Base-by-base conservation (phyloP, 768 basidiomycete genomes). In the Xerocomellus amylosporus region DNA sequence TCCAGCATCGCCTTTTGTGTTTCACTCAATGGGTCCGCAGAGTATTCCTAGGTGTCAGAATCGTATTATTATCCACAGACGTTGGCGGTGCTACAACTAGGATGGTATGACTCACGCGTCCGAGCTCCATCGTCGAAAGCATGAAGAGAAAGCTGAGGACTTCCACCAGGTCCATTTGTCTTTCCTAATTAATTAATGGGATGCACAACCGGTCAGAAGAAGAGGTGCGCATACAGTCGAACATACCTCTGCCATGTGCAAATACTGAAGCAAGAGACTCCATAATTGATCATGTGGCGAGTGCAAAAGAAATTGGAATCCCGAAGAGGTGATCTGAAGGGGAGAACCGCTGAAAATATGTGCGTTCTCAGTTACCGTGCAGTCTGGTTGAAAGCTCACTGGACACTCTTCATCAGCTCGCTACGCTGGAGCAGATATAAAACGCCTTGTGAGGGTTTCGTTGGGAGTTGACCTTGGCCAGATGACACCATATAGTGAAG, bases 401-500 rank as follows among this genome's bases (percentile, higher is more conserved):
- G 80, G 47, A 79, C 73, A 40, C 71, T 82, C 10, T 80, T 77
- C 97, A 98, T 98, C 53, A 99, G 77, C 17, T 88, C 89, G 67
- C 92, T 93, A 38, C 86, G 77, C 63, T 90, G 79, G 2, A 99
- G 77, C 8, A 98, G 79, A 64, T 84, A 88, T 9, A 96, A 75
- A 14, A 98, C 94, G 19, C 86, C 89, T 57, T 85, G 83, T 1
- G 90, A 90, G 7, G 94, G 93, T 66, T 82, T 84, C 8, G 85
- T 74, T 24, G 88, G 83, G 36, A 80, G 75, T 66, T 89, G 83
- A n/a, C 85, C 90, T 28, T 83, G 84, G 13, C 86, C 90, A 31
- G 90, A 96, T 9, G 92, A 94, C 4, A 99, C 97, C 94, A 99
- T 97, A 67, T 91, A 98, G 71, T 98, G 93, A 41, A 98, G 79